phyloP scores from a whole-genome alignment of 2,329 filamentous ascomycete species.

The Botrytis fabae region DNA sequence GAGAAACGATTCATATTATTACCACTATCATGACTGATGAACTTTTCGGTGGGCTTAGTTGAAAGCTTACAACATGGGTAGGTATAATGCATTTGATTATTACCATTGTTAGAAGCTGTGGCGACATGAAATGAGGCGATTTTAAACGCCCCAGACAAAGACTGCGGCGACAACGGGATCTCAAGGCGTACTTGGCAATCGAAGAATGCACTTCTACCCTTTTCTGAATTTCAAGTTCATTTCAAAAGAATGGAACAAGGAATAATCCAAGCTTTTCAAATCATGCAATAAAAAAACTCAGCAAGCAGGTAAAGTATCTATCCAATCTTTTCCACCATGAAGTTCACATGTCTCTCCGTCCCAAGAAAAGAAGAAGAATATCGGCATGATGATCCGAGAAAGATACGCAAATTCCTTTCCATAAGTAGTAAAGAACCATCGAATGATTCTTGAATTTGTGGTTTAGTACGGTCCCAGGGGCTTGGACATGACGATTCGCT shows the following conservation, averaged over 20 bases:
- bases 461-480: neutral
- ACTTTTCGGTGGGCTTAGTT: neutral
- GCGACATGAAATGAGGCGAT: neutral
- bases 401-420: neutral
- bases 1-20: neutral
- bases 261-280: neutral
- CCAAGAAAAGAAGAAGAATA: neutral
- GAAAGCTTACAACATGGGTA: neutral
- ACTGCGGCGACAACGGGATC: neutral
- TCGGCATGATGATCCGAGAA: neutral
- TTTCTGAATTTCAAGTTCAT: neutral
- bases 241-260: neutral
- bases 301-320: neutral
- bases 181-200: neutral
- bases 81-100: neutral
- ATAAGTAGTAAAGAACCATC: neutral
- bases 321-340: neutral
- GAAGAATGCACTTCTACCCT: neutral
- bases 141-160: neutral
- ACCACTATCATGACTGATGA: neutral
- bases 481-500: constrained; percentile 11
- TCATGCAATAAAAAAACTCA: neutral
- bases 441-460: constrained; percentile 5
- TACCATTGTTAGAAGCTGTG: neutral
- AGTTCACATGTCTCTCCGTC: neutral